phyloP scores from a whole-genome alignment of 1,284 basidiomycete species.

The Ganoderma multipileum region DNA sequence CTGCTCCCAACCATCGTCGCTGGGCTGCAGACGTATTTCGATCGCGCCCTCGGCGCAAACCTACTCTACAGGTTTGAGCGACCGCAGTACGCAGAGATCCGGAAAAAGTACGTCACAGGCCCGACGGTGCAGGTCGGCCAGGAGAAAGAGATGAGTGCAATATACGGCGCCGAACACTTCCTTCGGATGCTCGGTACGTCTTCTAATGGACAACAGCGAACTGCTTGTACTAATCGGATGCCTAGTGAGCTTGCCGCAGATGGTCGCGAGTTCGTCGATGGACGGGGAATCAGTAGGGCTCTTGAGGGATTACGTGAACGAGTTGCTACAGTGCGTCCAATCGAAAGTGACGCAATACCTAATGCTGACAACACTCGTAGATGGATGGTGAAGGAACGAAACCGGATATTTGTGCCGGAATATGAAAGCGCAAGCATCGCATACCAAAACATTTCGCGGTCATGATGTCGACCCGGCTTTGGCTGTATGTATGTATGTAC shows the following conservation, averaged over 20 bases:
- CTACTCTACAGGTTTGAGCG: slow-evolving; percentile 95
- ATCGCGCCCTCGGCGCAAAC: slow-evolving; percentile 89
- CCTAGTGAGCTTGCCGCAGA: slow-evolving; percentile 74
- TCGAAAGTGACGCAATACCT: background rate
- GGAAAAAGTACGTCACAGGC: slow-evolving; percentile 79
- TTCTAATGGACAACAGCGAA: background rate
- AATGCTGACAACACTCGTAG: slow-evolving; percentile 44
- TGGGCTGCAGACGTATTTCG: slow-evolving; percentile 94
- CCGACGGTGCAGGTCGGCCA: slow-evolving; percentile 71
- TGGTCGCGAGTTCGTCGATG: slow-evolving; percentile 92
- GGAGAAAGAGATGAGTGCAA: slow-evolving; percentile 86
- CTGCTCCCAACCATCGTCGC: slow-evolving; percentile 84
- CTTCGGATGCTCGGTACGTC: slow-evolving; percentile 88
- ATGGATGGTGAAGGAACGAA: slow-evolving; percentile 72
- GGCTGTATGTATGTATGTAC: background rate
- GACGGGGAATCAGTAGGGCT: slow-evolving; percentile 87
- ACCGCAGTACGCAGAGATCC: slow-evolving; percentile 87
- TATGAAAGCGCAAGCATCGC: slow-evolving; percentile 76
- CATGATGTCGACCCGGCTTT: slow-evolving; percentile 42
- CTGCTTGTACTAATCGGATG: slow-evolving; percentile 26
- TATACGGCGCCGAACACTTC: slow-evolving; percentile 97
- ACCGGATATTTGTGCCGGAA: slow-evolving; percentile 71
- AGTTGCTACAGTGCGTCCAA: slow-evolving; percentile 80
- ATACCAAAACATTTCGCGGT: slow-evolving; percentile 79
- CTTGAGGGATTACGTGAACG: slow-evolving; percentile 90